These are phyloP conservation scores for Ligustrum vulgare DNA, from an alignment of 257 asterid species.

Conservation along the genomic window DNA sequence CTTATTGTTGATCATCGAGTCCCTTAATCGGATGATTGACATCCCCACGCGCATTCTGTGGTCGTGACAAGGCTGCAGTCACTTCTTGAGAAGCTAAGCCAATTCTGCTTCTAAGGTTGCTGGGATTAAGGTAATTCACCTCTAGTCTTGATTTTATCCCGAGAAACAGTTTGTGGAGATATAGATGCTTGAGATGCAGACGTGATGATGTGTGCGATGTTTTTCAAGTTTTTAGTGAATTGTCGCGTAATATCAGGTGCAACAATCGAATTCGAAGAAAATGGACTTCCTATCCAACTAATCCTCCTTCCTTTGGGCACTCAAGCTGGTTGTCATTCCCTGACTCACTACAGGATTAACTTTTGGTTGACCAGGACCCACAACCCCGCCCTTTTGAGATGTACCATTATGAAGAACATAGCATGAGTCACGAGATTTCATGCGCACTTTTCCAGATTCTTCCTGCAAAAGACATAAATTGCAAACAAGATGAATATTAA, in stretches of 20 bases:
- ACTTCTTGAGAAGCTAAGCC: slow-evolving; percentile 47
- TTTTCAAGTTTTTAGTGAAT: slow-evolving; percentile 69
- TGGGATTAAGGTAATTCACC: slow-evolving; percentile 40
- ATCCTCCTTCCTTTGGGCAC: slow-evolving; percentile 49
- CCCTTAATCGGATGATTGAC: slow-evolving; percentile 89
- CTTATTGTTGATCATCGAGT: slow-evolving; percentile 81
- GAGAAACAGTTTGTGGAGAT: slow-evolving; percentile 40
- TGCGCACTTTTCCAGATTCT: slow-evolving; percentile 68
- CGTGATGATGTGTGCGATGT: slow-evolving; percentile 68
- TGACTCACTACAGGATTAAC: slow-evolving; percentile 37
- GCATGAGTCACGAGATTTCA: slow-evolving; percentile 98
- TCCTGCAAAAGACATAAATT: slow-evolving; percentile 54
- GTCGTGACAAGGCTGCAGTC: slow-evolving; percentile 53
- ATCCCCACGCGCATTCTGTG: slow-evolving; percentile 72
- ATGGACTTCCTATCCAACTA: slow-evolving; percentile 45
- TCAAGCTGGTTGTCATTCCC: slow-evolving; percentile 32
- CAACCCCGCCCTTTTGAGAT: slow-evolving; percentile 40
- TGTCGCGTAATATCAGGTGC: slow-evolving; percentile 79
- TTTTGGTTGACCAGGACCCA: slow-evolving; percentile 54
- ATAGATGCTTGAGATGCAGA: slow-evolving; percentile 61
- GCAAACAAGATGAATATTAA: slow-evolving; percentile 13
- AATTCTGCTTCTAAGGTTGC: slow-evolving; percentile 39
- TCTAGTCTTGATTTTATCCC: slow-evolving; percentile 43
- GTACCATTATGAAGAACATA: slow-evolving; percentile 65
- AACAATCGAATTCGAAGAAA: slow-evolving; percentile 34